These are phyloP conservation scores for Moelleriella libera DNA, from an alignment of 2,329 filamentous ascomycete species.

Conservation along the genomic window DNA sequence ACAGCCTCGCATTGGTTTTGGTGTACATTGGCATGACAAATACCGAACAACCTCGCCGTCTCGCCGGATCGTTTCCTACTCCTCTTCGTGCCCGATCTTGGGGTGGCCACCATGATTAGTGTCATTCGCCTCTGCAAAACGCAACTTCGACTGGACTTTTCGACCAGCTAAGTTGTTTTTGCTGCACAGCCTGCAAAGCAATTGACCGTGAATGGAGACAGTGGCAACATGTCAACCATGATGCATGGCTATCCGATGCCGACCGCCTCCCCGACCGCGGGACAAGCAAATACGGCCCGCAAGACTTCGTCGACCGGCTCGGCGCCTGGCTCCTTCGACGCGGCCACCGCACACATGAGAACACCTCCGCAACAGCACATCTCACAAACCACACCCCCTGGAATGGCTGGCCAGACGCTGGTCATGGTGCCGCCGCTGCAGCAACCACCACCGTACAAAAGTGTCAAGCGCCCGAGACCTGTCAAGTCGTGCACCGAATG, in stretches of 20 bases:
- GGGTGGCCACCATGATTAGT: not conserved
- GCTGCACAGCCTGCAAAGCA: too few species aligned
- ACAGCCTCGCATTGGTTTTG: not conserved
- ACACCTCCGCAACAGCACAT: conserved; percentile 6
- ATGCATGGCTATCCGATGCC: conserved; percentile 6
- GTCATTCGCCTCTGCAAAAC: not conserved
- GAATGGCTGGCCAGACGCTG: conserved; percentile 7
- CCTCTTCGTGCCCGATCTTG: not conserved
- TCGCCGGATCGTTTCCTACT: not conserved
- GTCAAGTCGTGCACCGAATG: conserved; percentile 44
- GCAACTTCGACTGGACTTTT: not conserved
- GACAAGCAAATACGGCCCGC: not conserved
- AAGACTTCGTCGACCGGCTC: conserved; percentile 3
- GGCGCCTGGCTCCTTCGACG: conserved; percentile 3
- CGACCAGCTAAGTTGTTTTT: not conserved
- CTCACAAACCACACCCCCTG: conserved; percentile 3
- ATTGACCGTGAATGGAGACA: not conserved
- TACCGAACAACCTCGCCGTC: too few species aligned
- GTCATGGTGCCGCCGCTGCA: conserved; percentile 9
- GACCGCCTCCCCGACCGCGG: conserved; percentile 1
- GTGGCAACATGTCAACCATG: conserved; percentile 2
- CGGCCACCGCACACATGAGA: conserved; percentile 3
- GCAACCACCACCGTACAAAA: conserved; percentile 21
- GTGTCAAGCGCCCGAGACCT: conserved; percentile 38
- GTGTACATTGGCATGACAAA: not conserved